Conservation (phyloP, 108 stramenopile genomes). For the Skeletonema marinoi region DNA sequence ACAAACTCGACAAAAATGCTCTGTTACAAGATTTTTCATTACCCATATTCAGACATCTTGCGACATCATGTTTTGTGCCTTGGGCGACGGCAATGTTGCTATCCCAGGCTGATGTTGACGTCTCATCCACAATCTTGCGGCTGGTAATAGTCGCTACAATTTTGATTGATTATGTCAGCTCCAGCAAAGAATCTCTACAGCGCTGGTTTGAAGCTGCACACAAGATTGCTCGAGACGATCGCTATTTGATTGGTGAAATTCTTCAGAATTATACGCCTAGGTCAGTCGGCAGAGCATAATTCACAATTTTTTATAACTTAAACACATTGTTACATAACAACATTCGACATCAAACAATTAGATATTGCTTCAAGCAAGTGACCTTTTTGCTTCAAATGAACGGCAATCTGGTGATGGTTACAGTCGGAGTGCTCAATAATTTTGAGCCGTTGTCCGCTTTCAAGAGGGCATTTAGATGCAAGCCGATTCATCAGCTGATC, state of each 20-base stretch:
- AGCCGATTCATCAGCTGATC: neutral
- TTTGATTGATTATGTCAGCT: conserved; percentile 44
- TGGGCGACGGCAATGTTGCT: neutral
- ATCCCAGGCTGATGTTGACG: conserved; percentile 9
- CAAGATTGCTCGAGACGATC: conserved; percentile 82
- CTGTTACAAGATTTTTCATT: conserved; percentile 64
- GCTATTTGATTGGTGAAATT: conserved; percentile 80
- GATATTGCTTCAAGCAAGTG: neutral
- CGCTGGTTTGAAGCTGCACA: conserved; percentile 80
- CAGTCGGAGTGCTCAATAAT: conserved; percentile 13
- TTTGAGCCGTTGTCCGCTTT: neutral
- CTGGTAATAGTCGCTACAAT: conserved; percentile 39
- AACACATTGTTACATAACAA: neutral
- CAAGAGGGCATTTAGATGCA: neutral
- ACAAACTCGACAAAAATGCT: conserved; percentile 58
- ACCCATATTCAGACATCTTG: conserved; percentile 57
- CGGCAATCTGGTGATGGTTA: conserved; percentile 22
- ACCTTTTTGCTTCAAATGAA: conserved; percentile 17
- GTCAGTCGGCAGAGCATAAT: neutral
- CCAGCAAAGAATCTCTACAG: conserved; percentile 25
- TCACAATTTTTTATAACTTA: neutral
- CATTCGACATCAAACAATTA: neutral
- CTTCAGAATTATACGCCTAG: conserved; percentile 65
- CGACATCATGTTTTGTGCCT: conserved; percentile 52
- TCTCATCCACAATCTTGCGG: conserved; percentile 43